phyloP scores from a whole-genome alignment of 2,329 filamentous ascomycete species.

The Ophiosphaerella korrae region DNA sequence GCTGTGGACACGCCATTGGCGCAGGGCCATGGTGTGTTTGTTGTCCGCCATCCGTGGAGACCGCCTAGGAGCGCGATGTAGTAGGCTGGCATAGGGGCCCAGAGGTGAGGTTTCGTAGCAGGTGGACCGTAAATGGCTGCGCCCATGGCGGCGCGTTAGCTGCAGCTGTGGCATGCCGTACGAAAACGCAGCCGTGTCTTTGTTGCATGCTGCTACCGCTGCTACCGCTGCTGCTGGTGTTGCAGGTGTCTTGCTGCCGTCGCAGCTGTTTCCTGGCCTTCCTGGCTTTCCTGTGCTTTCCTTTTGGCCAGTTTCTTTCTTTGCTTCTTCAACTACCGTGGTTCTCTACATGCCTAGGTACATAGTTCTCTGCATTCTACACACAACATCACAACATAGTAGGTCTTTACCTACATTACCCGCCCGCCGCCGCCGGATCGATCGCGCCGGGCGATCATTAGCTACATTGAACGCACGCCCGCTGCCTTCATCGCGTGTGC shows the following conservation, averaged over 20 bases:
- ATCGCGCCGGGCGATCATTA: conserved; percentile 15
- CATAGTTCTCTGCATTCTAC: too few species aligned
- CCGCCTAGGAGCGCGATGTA: background rate
- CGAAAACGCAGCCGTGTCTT: conserved; percentile 25
- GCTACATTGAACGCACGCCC: conserved; percentile 13
- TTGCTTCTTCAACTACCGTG: conserved; percentile 12
- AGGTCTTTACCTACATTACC: background rate
- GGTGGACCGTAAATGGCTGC: background rate
- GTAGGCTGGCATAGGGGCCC: conserved; percentile 7
- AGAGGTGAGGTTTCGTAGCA: conserved; percentile 7
- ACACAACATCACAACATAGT: too few species aligned
- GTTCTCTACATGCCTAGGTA: too few species aligned
- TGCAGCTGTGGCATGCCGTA: conserved; percentile 26
- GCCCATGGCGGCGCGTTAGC: conserved; percentile 10
- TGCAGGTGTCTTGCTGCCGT: background rate
- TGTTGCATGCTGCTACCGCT: conserved; percentile 12
- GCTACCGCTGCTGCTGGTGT: background rate
- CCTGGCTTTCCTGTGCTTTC: conserved; percentile 9
- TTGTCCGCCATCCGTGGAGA: background rate
- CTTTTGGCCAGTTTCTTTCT: background rate
- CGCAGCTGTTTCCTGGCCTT: background rate
- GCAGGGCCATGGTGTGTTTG: conserved; percentile 5
- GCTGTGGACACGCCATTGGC: conserved; percentile 19
- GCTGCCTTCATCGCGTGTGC: too few species aligned
- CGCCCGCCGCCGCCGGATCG: conserved; percentile 7